Base-by-base conservation (phyloP, 768 basidiomycete species). In the Tulasnella sp. region DNA sequence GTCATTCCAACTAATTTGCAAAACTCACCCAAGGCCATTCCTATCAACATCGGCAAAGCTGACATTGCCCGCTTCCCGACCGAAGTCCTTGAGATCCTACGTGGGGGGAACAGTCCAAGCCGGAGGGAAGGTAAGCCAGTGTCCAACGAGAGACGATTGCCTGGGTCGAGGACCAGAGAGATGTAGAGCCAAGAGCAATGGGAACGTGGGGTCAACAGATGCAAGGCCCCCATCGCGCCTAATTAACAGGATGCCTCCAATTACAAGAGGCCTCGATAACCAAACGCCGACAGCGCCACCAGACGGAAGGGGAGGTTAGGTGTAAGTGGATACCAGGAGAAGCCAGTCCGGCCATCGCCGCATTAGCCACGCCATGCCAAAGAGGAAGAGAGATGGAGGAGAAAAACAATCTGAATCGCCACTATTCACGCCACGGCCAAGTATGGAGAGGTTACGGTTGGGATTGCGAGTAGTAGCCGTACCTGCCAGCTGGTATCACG, bases 401-500 rank as follows among this genome's bases (percentile, higher is more conserved):
- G 34, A 15, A 38, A 38, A 38, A n/a, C n/a, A n/a, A n/a, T 10
- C 41, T n/a, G 45, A 48, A 19, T 48, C n/a, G 45, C 45, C 51
- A 34, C 51, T 5, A 53, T 56, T 43, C 55, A 56, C 41, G 42
- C 19, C 9, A 43, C 11, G 26, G 27, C 9, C 23, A 24, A 17
- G 53, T n/a, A n/a, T 34, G 24, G 10, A 55, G 13, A 4, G 38
- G 42, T 42, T 24, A 53, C 34, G 52, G 27, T 53, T 53, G 52
- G 42, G 45, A 23, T 53, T 61, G 53, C 21, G 44, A 49, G 71
- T 62, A 65, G 69, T 73, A n/a, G n/a, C n/a, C 87, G 75, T 83
- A 98, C 94, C 92, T 98, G 94, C 94, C 94, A 98, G 73, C 93
- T 96, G 48, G 92, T 95, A 70, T 94, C 89, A 70, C 87, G 84